A percentile compares a stretch with the other conserved stretches of the same genome.
These are phyloP conservation scores for Mortierella alpina DNA, from an alignment of 192 early-diverging fungal genomes.

Conservation along the genomic window DNA sequence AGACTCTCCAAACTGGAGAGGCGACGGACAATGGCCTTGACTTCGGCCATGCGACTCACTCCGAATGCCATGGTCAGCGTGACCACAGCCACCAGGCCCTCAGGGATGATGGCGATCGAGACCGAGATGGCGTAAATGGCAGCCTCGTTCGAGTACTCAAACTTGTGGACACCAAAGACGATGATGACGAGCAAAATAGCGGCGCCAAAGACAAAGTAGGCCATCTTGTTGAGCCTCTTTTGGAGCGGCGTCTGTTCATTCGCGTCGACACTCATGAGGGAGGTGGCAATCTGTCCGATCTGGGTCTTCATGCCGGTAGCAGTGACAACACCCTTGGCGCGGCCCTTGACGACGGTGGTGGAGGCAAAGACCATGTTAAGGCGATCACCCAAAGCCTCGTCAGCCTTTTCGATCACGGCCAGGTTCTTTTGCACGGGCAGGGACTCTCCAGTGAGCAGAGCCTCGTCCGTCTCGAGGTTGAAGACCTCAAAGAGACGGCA, in stretches of 20 bases:
- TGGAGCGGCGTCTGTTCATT: slow-evolving; percentile 74
- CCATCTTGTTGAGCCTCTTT: slow-evolving; percentile 76
- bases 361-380: slow-evolving; percentile 92
- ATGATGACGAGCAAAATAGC: slow-evolving; percentile 83
- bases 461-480: slow-evolving; percentile 93
- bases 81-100: slow-evolving; percentile 92
- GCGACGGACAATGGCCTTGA: slow-evolving; percentile 90
- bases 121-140: slow-evolving; percentile 85
- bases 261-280: slow-evolving; percentile 71
- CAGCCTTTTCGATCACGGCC: slow-evolving; percentile 74
- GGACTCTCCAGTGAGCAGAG: slow-evolving; percentile 92
- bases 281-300: slow-evolving; percentile 91
- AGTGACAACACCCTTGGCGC: slow-evolving; percentile 91
- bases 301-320: slow-evolving; percentile 89
- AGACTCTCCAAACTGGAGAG: slow-evolving; percentile 89
- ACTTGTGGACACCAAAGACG: slow-evolving; percentile 81
- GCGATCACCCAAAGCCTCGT: slow-evolving; percentile 86
- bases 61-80: slow-evolving; percentile 95
- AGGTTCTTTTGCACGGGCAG: slow-evolving; percentile 82
- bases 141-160: slow-evolving; percentile 68
- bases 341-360: slow-evolving; percentile 89
- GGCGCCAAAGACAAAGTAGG: slow-evolving; percentile 79
- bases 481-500: slow-evolving; percentile 85
- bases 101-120: slow-evolving; percentile 93
- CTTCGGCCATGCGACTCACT: slow-evolving; percentile 85